Base-by-base conservation (phyloP, 1,284 basidiomycete species). In the Leccinum pachyderme region DNA sequence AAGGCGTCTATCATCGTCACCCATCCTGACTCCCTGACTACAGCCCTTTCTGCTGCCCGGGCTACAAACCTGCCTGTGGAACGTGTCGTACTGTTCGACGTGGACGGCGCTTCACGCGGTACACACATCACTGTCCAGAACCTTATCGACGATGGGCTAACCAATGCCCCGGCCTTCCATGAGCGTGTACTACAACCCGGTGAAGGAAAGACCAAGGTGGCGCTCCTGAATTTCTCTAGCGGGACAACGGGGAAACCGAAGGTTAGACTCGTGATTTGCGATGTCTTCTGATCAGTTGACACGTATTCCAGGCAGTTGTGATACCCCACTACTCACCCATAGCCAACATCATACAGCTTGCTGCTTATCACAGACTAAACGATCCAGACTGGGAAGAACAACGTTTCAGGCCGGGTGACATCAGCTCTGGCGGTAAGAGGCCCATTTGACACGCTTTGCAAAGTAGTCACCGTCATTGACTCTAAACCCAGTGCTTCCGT, bases 201-300 rank as follows among this genome's bases (percentile, higher is more conserved):
- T 0, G 89, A 92, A 70, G 83, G 75, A 18, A 83, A 78, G 68
- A 83, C 75, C 7, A 85, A 85, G 57, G 61, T 91, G 5, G 91
- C 91, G 0, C 86, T 93, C 60, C 72, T 91, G 37, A 84, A 79
- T 49, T 91, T 93, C 68, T 91, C 88, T 0, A 89, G 86, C 54
- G 91, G 91, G 15, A 93, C 91, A 2, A 93, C 91, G 59, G 91
- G 91, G 7, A 83, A 81, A 63, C 87, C 91, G 2, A 93, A 93
- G 79, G 87, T 83, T 47, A 55, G 25, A 49, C 49, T 80, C 7
- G 0, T 44, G 7, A 11, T 2, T 7, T 11, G 22, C 28, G 5
- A 25, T 2, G 9, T 37, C 56, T 43, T 46, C 25, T 51, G 22
- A 6, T n/a, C 5, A 1, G 48, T 13, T 53, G n/a, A 58, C 44